Evolutionary conservation across 2,329 filamentous ascomycete genomes (phyloP), one percentile per base, ranked within the genome.

Genomic region (Arthroderma sp.): DNA sequence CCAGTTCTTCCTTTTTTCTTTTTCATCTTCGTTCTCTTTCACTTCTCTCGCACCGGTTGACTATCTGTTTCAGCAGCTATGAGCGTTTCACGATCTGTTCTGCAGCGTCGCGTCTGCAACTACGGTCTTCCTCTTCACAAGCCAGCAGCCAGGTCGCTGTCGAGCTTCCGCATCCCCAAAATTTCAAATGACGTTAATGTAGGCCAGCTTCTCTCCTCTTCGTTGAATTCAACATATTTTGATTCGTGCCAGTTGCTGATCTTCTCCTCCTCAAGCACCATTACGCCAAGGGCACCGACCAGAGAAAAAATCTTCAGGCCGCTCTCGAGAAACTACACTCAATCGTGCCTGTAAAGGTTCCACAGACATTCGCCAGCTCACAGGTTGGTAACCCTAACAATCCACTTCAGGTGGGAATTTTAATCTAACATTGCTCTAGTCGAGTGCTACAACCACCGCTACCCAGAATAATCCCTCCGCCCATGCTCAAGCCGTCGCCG

Each of bases 391-490:
- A 22, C 15, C 15, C 15, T 22, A 22, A 22, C 15, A 22, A 22
- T 22, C 15, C 15, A 22, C 15, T 22, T 3, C 15, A 22, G 15
- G 15, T 22, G 15, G 15, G 15, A 22, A 22, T 22, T 22, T 22
- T 22, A 22, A 22, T 22, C 15, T 22, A 22, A 84, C 74, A 62
- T 79, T 78, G 10, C 75, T 77, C 2, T 70, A 75, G 1, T 72
- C 77, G 34, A 75, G 77, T 31, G 15, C 15, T 22, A 22, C 15
- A 22, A 22, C 15, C 15, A 22, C 15, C 15, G 15, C 15, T 22
- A 47, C 46, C n/a, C 91, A 96, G 65, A 69, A 78, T 60, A 88
- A 94, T 67, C 91, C 91, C 22, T 77, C 86, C 49, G 78, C 87
- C 46, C 87, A 95, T 66, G 71, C 77, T 49, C 74, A 78, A 38